phyloP scores from a whole-genome alignment of 768 basidiomycete genomes.

The Boletus subparvulus region DNA sequence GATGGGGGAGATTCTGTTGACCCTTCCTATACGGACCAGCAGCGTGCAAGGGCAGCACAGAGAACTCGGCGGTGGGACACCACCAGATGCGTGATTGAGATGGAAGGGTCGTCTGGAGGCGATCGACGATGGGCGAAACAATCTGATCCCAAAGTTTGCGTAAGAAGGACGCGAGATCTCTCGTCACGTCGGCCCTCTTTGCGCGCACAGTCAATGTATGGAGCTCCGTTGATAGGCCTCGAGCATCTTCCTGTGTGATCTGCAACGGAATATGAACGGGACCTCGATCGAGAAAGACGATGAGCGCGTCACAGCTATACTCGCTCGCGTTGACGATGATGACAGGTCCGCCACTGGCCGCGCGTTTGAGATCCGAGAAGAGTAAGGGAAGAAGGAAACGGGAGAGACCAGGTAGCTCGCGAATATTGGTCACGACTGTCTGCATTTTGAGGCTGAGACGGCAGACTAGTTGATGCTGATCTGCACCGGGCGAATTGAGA shows the following conservation, averaged over 20 bases:
- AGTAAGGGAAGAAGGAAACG: conserved; percentile 13
- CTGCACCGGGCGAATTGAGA: neutral
- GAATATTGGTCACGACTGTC: neutral
- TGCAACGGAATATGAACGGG: neutral
- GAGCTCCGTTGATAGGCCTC: neutral
- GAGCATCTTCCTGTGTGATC: neutral
- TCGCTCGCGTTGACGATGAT: neutral
- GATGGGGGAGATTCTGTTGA: conserved; percentile 5
- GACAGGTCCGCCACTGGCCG: conserved; percentile 3
- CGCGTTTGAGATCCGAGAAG: conserved; percentile 3
- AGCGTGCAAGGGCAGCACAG: conserved; percentile 20
- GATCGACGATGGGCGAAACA: conserved; percentile 9
- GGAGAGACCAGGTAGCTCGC: conserved; percentile 5
- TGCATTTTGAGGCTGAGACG: neutral
- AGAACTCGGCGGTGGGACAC: conserved; percentile 12
- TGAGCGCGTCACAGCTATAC: conserved; percentile 7
- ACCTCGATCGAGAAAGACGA: neutral
- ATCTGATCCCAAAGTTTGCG: conserved; percentile 18
- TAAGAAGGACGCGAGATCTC: neutral
- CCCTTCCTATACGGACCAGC: conserved; percentile 9
- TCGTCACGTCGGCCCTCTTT: neutral
- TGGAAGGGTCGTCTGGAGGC: neutral
- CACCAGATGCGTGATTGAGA: conserved; percentile 1
- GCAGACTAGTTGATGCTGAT: neutral
- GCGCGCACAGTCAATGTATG: neutral